phyloP scores from a whole-genome alignment of 2,329 filamentous ascomycete genomes.

The Pyricularia sp. region DNA sequence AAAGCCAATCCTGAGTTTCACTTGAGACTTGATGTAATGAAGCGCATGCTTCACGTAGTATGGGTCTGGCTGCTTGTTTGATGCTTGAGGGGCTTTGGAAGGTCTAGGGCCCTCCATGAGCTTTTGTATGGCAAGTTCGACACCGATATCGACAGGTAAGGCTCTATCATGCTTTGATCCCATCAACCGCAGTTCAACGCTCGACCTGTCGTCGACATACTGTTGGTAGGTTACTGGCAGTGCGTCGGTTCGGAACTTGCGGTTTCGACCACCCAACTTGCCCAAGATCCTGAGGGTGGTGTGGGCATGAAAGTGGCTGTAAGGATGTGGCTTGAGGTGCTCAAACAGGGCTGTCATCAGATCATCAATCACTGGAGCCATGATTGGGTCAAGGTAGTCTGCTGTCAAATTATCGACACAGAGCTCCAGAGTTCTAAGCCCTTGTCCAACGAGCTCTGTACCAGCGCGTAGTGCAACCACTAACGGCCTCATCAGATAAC shows the following conservation, averaged over 20 bases:
- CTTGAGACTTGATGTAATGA: conserved; percentile 71
- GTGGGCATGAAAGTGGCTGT: conserved; percentile 95
- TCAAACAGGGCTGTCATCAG: conserved; percentile 97
- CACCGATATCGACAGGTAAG: conserved; percentile 74
- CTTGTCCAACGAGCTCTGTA: conserved; percentile 88
- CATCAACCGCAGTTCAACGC: conserved; percentile 77
- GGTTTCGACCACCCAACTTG: conserved; percentile 87
- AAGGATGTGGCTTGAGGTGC: conserved; percentile 83
- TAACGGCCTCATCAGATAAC: conserved; percentile 90
- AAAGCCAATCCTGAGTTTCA: conserved; percentile 80
- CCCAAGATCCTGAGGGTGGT: conserved; percentile 96
- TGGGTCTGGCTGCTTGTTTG: conserved; percentile 51
- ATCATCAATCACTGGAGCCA: conserved; percentile 97
- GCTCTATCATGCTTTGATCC: conserved; percentile 81
- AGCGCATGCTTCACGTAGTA: conserved; percentile 94
- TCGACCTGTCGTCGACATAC: conserved; percentile 77
- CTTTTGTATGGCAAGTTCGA: conserved; percentile 81
- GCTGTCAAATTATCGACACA: conserved; percentile 97
- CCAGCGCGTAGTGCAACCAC: conserved; percentile 90
- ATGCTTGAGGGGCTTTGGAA: conserved; percentile 27
- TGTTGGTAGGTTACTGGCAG: conserved; percentile 71
- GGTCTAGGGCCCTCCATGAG: conserved; percentile 64
- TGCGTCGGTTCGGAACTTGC: conserved; percentile 87
- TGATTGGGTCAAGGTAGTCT: conserved; percentile 95
- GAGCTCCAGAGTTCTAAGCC: conserved; percentile 80